Percentiles rank a stretch among this genome's conserved stretches.
These are phyloP conservation scores for Monilinia laxa DNA, from an alignment of 2,329 filamentous ascomycete genomes.

Conservation along the genomic window DNA sequence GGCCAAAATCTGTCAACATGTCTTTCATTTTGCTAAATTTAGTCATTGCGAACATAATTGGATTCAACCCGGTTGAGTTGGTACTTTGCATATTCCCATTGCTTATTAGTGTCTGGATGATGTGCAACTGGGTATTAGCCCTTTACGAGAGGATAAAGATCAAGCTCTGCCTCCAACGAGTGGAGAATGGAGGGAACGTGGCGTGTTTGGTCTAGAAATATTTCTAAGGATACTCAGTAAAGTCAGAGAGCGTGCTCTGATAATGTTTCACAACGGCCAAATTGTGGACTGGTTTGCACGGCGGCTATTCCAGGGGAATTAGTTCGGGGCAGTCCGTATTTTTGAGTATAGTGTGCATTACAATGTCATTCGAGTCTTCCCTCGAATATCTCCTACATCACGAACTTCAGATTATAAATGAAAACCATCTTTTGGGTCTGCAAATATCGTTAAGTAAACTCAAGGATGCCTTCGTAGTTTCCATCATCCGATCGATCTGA, in stretches of 20 bases:
- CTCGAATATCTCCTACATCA: neutral
- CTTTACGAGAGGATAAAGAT: neutral
- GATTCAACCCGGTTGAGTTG: constrained; percentile 7
- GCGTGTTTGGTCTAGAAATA: neutral
- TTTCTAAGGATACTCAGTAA: neutral
- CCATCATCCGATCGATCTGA: neutral
- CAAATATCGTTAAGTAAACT: neutral
- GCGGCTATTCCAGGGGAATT: neutral
- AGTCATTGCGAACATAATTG: neutral
- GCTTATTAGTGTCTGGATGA: neutral
- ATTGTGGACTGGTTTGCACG: neutral
- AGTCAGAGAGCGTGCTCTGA: neutral
- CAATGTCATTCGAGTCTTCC: neutral
- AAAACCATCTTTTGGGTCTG: neutral
- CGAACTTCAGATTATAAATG: neutral
- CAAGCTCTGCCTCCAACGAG: neutral
- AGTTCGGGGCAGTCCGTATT: neutral
- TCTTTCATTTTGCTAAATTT: neutral
- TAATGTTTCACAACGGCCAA: neutral
- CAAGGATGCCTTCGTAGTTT: neutral
- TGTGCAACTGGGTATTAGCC: neutral
- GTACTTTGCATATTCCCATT: neutral
- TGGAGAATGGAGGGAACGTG: neutral
- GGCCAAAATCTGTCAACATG: no score
- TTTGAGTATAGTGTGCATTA: neutral